Base-by-base conservation (phyloP, 371 early-diverging fungal species). In the Cokeromyces recurvatus region DNA sequence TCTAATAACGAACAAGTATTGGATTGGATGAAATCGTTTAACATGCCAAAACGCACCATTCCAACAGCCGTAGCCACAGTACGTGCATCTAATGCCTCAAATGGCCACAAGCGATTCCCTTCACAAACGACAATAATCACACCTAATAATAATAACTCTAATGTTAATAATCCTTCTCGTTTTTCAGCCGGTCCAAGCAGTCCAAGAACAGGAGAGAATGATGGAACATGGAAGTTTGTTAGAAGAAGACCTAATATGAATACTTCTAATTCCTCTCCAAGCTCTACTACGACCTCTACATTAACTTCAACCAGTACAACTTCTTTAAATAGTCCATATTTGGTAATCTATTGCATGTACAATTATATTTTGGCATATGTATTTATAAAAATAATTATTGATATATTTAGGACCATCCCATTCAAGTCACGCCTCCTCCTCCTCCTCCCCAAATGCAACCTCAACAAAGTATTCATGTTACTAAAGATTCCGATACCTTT, bases 401-500 rank as follows among this genome's bases (percentile, higher is more conserved):
- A 27, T 27, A 5, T 27, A 27, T 34, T 4, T 34, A 34, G 35
- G 35, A 34, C 15, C n/a, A 34, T 32, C 40, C 45, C 34, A 38
- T 45, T 5, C 38, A 27, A 31, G 24, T 37, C 34, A 16, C 48
- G 27, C 38, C 43, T 36, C 50, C 42, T 29, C 53, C 23, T 5
- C 39, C 41, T 17, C 38, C 32, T 24, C 46, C 34, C 29, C 53
- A 38, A 52, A 45, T 41, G 22, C 25, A 35, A 15, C 42, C 38
- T 14, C 58, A 58, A 31, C 44, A 58, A 35, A 48, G 38, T 24
- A 58, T 58, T 45, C 58, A 58, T 54, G 59, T 59, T 21, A 53
- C 53, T 10, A 51, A 48, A 27, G 68, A 74, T 40, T 68, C 66
- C 8, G 64, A 74, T 35, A 64, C 62, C 0, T 68, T 63, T 45